phyloP scores from a whole-genome alignment of 2,329 filamentous ascomycete species.

The Diaporthe vexans region DNA sequence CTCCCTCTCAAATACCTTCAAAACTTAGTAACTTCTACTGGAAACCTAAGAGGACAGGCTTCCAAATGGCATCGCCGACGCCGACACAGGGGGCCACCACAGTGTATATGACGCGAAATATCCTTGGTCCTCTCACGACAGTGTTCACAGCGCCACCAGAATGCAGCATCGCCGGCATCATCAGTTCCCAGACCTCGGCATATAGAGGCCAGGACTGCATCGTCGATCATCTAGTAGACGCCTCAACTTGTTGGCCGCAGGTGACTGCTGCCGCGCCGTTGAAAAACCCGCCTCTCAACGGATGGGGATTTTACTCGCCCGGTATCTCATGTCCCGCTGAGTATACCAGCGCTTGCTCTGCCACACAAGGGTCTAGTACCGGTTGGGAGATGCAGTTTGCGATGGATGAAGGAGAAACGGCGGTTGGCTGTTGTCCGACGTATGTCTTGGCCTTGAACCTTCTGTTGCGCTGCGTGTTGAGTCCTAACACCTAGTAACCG shows the following conservation, averaged over 20 bases:
- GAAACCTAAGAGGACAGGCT: background rate
- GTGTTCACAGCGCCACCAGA: conserved; percentile 12
- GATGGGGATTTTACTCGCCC: conserved; percentile 27
- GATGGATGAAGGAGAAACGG: background rate
- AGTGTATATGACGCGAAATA: background rate
- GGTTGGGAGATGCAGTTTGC: conserved; percentile 9
- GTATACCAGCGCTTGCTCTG: conserved; percentile 18
- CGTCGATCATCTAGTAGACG: background rate
- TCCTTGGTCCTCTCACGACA: conserved; percentile 21
- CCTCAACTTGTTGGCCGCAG: conserved; percentile 9
- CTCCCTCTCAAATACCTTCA: background rate
- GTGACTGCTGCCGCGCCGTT: conserved; percentile 11
- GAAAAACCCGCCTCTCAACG: background rate
- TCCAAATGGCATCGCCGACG: background rate
- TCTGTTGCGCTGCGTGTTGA: background rate
- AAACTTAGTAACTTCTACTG: background rate
- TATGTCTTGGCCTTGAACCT: background rate
- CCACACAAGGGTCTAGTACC: conserved; percentile 7
- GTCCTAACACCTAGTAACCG: background rate
- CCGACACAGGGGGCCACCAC: background rate
- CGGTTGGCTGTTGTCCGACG: conserved; percentile 19
- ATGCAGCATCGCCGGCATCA: background rate
- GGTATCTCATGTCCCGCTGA: conserved; percentile 12
- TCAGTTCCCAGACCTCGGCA: background rate
- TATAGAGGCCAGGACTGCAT: conserved; percentile 7